Base-by-base conservation (phyloP, 2,329 filamentous ascomycete species). In the Pseudogymnoascus sp. region DNA sequence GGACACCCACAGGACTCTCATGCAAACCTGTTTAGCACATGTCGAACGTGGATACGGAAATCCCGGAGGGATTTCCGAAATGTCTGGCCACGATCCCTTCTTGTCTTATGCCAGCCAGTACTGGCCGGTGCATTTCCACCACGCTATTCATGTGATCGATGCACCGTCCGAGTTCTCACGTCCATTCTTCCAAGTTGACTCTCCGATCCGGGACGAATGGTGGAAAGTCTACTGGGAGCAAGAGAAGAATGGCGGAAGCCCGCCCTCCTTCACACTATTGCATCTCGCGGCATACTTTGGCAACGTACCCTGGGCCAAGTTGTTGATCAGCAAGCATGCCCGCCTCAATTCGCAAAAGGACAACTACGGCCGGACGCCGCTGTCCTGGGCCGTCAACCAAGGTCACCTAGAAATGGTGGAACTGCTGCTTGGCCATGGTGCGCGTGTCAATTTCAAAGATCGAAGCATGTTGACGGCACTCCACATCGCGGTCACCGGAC, bases 261-360 rank as follows among this genome's bases (percentile, higher is more conserved):
- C 69, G 60, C 68, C 68, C 60, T 67, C 67, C n/a, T 70, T 70
- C 65, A 70, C 69, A 40, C 68, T 69, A 37, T 62, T 70, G 60
- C 69, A 70, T 65, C 64, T 70, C 23, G 68, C 69, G 18, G 67
- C 68, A 42, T 70, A 68, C 63, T 62, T 70, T 64, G 68, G 69
- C 42, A 69, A 69, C 34, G 53, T 70, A 63, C 3, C 63, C 36
- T 70, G 68, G 69, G 66, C 69, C 42, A 68, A 68, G 59, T n/a
- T 68, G 61, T 65, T 70, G 49, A 61, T 70, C 65, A 63, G 65
- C 62, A 37, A 67, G 49, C 62, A 65, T 65, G 59, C 34, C 63
- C 68, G 65, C 23, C 66, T 64, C 62, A 65, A 64, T 62, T 69
- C 65, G 40, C 65, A 42, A 63, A 66, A 67, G 62, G 62, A 61